Base-by-base conservation (phyloP, 2,329 filamentous ascomycete species). In the Camptophora hylomeconis region DNA sequence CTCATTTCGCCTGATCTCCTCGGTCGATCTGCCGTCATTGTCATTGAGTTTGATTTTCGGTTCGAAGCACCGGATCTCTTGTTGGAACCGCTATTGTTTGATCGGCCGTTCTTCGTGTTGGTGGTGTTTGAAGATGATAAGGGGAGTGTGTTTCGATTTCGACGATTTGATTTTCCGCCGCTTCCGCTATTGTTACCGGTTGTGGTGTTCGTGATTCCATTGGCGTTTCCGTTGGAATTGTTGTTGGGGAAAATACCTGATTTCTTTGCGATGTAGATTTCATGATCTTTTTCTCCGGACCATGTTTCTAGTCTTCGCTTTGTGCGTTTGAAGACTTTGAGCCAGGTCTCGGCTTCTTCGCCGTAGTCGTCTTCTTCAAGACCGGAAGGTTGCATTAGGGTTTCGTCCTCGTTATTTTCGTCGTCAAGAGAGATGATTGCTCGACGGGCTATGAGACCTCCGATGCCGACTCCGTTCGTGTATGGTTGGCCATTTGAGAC, bases 281-380 rank as follows among this genome's bases (percentile, higher is more conserved):
- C 50, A 15, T 56, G 51, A 26, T 54, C 52, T 23, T 51, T 46
- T 17, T 60, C 56, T 37, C 54, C 58, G 39, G 58, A 56, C 59
- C 59, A 63, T 14, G 57, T 49, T 35, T 60, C 53, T 17, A 63
- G 45, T 22, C 59, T 47, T 24, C 58, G 46, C n/a, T 49, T 37
- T 11, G 54, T 57, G 38, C 59, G 58, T 24, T 53, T 52, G 21
- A 61, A 40, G 11, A 59, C 50, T 7, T 55, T 60, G 13, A 58
- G 42, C 45, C 53, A 61, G 31, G 52, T 53, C 26, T 51, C 56
- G n/a, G 57, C 58, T 29, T 58, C 54, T 37, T 63, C 61, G 26
- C 61, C 61, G 37, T 48, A 61, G 35, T 64, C 60, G 33, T 64
- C 61, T 31, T 59, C 56, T 13, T 40, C 38, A 3, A 45, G 44